Evolutionary conservation across 176 grass and related monocot species (phyloP), one percentile per base, ranked within the genome.

Genomic region (Ensete glaucum): DNA sequence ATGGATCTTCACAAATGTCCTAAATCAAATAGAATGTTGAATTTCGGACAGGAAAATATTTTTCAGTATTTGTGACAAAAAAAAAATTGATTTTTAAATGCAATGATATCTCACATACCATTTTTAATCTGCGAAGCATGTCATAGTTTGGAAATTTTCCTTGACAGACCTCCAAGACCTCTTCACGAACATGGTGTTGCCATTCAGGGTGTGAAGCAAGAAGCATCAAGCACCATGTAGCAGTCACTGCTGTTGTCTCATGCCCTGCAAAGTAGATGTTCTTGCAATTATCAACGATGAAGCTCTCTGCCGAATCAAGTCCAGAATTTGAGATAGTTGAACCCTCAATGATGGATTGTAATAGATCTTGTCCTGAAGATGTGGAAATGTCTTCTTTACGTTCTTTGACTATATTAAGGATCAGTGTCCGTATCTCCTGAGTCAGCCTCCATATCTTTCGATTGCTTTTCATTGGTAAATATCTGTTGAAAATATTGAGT

Each of bases 211-310:
- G 75, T 8, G 87, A 64, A 5, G 87, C 83, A 51, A 96, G 89
- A 70, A 96, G 85, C 79, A 96, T 76, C 72, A 96, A 77, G 50
- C 89, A 96, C 93, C 89, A 92, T 1, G 87, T 68, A 16, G 83
- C 77, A 0, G 85, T 79, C 54, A 81, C 86, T 7, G 89, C 79
- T 0, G 76, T 86, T 2, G 93, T 96, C 64, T 92, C 93, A 62
- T 86, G 88, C n/a, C 85, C 87, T 9, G 81, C 85, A 1, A 96
- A 92, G 85, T 88, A 96, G 20, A 96, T 88, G 64, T 85, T 92
- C 79, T 92, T 92, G 83, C 93, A 96, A 67, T 96, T 96, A 77
- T 92, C 89, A 3, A 92, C 79, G 0, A 92, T 90, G 55, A 96
- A 88, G 51, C 80, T 83, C 24, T 90, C 85, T 1, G 69, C 5